Conservation (phyloP, 2,329 filamentous ascomycete species). For the Ophiocordyceps camponoti-floridani region DNA sequence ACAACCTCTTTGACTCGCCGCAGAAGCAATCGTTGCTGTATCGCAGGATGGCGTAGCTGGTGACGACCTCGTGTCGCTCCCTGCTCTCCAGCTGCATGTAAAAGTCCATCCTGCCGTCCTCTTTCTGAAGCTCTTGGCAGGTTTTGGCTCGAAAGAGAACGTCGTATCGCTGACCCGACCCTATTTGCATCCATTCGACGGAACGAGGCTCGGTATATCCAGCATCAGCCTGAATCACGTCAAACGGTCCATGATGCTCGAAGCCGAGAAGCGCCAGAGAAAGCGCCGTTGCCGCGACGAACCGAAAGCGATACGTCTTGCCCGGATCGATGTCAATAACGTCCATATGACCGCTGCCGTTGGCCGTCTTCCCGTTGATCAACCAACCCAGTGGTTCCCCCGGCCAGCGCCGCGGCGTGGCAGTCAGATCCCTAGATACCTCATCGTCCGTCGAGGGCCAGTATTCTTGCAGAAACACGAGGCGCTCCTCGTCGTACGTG, state of each 20-base stretch:
- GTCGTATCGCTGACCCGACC: slow-evolving; percentile 39
- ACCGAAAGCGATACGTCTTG: slow-evolving; percentile 42
- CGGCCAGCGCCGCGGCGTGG: slow-evolving; percentile 20
- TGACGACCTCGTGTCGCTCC: slow-evolving; percentile 24
- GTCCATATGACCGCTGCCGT: slow-evolving; percentile 10
- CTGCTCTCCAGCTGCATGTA: slow-evolving; percentile 29
- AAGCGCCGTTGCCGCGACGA: slow-evolving; percentile 37
- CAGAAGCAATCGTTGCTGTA: slow-evolving; percentile 11
- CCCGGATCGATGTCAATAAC: slow-evolving; percentile 40
- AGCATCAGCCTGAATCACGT: slow-evolving; percentile 40
- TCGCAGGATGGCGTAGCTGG: slow-evolving; percentile 28
- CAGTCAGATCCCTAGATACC: slow-evolving; percentile 24
- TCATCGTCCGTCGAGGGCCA: slow-evolving; percentile 28
- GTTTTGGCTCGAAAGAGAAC: slow-evolving; percentile 34
- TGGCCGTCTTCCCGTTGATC: neutral
- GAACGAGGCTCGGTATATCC: slow-evolving; percentile 21
- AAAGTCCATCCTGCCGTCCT: slow-evolving; percentile 11
- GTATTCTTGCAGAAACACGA: slow-evolving; percentile 29
- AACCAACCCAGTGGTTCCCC: slow-evolving; percentile 2
- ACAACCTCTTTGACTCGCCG: neutral
- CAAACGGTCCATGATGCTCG: slow-evolving; percentile 35
- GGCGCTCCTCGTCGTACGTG: slow-evolving; percentile 41
- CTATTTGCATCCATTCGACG: slow-evolving; percentile 32
- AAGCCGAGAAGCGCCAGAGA: slow-evolving; percentile 35
- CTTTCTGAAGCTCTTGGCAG: slow-evolving; percentile 18